These are phyloP conservation scores for Leishmania turanica DNA, from an alignment of 208 protist genomes.

Conservation along the genomic window DNA sequence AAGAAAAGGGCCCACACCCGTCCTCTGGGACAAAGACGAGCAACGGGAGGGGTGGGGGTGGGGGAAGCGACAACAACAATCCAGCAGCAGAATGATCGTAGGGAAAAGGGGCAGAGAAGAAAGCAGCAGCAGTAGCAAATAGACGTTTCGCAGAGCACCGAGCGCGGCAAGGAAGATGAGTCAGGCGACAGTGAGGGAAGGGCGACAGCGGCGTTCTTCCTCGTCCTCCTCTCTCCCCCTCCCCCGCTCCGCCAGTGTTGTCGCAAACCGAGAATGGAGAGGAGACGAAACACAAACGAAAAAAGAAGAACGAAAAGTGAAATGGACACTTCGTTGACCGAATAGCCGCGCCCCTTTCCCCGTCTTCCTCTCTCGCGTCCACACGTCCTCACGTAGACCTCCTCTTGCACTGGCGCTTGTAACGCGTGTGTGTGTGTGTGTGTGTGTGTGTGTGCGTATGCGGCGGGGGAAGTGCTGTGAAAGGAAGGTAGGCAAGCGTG, in stretches of 20 bases:
- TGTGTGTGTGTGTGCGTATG: not conserved
- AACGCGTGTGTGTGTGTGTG: not conserved
- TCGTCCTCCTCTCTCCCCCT: not conserved
- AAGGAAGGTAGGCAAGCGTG: too few relatives aligned
- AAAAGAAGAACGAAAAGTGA: not conserved
- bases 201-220: not conserved
- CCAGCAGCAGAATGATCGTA: not conserved
- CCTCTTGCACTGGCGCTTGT: not conserved
- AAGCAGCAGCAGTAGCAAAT: not conserved
- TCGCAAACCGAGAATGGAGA: not conserved
- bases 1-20: not conserved
- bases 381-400: not conserved
- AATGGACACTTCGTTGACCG: not conserved
- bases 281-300: not conserved
- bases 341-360: not conserved
- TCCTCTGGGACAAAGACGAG: not conserved
- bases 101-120: not conserved
- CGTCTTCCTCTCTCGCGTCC: not conserved
- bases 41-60: not conserved
- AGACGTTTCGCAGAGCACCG: not conserved
- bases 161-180: too few relatives aligned
- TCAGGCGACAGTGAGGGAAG: not conserved
- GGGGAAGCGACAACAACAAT: not conserved
- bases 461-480: not conserved
- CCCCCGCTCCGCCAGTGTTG: not conserved